Conservation (phyloP, 345 rosid species). For the Gossypium anomalum region DNA sequence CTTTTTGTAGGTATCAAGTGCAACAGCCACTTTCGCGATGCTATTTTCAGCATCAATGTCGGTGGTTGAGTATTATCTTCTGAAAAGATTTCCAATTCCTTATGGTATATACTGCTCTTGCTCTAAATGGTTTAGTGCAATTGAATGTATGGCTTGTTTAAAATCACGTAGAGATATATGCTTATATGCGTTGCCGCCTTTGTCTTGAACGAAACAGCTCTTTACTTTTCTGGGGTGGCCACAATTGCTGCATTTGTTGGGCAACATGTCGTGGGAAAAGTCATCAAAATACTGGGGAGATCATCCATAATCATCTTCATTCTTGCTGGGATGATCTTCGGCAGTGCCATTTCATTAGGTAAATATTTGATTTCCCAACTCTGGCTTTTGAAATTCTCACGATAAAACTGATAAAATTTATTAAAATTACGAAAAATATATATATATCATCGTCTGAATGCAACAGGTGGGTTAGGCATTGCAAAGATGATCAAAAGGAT, state of each 20-base stretch:
- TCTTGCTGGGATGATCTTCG: slow-evolving; percentile 34
- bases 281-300: slow-evolving; percentile 29
- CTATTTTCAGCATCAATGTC: slow-evolving; percentile 49
- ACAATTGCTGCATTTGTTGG: slow-evolving; percentile 35
- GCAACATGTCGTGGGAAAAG: slow-evolving; percentile 31
- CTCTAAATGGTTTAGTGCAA: background rate
- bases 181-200: background rate
- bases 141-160: background rate
- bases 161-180: background rate
- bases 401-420: background rate
- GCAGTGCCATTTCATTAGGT: slow-evolving; percentile 38
- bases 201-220: slow-evolving; percentile 20
- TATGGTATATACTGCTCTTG: slow-evolving; percentile 26
- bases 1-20: slow-evolving; percentile 38
- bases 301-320: slow-evolving; percentile 38
- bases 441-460: too few relatives aligned
- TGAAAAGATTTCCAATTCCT: slow-evolving; percentile 46
- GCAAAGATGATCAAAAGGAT: slow-evolving; percentile 29
- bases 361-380: background rate
- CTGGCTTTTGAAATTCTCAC: background rate
- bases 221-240: slow-evolving; percentile 29
- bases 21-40: slow-evolving; percentile 48
- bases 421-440: too few relatives aligned
- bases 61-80: slow-evolving; percentile 41
- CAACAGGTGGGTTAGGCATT: slow-evolving; percentile 37